Evolutionary conservation across 1,284 basidiomycete species (phyloP).

Genomic region (Cutaneotrichosporon curvatum): DNA sequence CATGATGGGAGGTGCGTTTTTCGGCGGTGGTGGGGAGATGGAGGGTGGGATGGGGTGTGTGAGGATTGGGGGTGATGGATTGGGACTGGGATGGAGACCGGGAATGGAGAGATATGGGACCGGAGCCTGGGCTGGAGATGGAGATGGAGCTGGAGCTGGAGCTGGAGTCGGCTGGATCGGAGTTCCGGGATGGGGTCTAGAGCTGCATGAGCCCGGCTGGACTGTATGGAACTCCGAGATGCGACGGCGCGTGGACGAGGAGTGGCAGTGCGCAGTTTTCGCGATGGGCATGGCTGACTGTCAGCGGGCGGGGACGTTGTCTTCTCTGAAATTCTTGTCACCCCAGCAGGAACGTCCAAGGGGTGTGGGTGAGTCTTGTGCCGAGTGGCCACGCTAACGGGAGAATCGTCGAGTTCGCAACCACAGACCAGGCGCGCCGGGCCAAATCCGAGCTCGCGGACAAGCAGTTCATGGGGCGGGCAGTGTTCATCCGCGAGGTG

Average conservation of each 20-base stretch:
- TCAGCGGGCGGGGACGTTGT: constrained; percentile 86
- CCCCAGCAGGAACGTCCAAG: constrained; percentile 92
- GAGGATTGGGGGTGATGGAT: neutral
- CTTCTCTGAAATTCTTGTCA: constrained; percentile 96
- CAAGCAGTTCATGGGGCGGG: constrained; percentile 76
- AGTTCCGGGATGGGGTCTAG: too few species aligned
- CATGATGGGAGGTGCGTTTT: constrained; percentile 94
- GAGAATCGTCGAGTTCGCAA: constrained; percentile 88
- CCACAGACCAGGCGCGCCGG: constrained; percentile 72
- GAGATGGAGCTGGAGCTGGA: constrained; percentile 3
- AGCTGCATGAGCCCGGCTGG: neutral
- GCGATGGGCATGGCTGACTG: too few species aligned
- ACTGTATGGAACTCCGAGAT: neutral
- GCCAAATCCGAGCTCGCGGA: constrained; percentile 83
- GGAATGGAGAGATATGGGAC: neutral
- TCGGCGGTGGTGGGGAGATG: constrained; percentile 27
- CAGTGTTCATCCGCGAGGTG: constrained; percentile 94
- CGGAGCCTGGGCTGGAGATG: neutral
- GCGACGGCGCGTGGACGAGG: neutral
- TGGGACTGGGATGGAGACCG: neutral
- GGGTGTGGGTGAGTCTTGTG: constrained; percentile 82
- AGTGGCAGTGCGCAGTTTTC: neutral
- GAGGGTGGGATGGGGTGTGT: constrained; percentile 20
- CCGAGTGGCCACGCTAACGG: constrained; percentile 1
- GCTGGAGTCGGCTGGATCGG: neutral